phyloP scores from a whole-genome alignment of 805 yeast genomes.

The Candida nemodendra region DNA sequence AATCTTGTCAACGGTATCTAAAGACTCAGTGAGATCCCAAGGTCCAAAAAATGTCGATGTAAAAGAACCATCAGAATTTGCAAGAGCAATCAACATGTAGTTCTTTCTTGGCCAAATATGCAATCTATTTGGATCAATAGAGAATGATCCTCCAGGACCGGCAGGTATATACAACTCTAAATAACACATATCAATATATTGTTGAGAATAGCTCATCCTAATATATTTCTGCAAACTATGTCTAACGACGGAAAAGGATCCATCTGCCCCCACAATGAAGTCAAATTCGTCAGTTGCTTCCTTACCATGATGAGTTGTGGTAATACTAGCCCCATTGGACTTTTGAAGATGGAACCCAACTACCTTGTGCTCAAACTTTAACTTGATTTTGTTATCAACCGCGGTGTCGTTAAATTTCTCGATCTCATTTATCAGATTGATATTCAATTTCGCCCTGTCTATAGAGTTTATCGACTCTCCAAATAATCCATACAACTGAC shows the following conservation, averaged over 20 bases:
- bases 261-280: slow-evolving; percentile 81
- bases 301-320: slow-evolving; percentile 6
- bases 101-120: slow-evolving; percentile 92
- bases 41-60: slow-evolving; percentile 90
- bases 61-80: slow-evolving; percentile 82
- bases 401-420: slow-evolving; percentile 37
- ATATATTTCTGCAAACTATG: slow-evolving; percentile 61
- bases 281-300: slow-evolving; percentile 38
- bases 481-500: slow-evolving; percentile 74
- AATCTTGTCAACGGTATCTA: slow-evolving; percentile 41
- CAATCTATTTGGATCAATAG: slow-evolving; percentile 68
- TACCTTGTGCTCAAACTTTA: slow-evolving; percentile 59
- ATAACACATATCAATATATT: slow-evolving; percentile 81
- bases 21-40: slow-evolving; percentile 58
- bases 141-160: slow-evolving; percentile 40
- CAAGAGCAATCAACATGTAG: slow-evolving; percentile 86
- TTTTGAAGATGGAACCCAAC: slow-evolving; percentile 36
- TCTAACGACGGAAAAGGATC: slow-evolving; percentile 74
- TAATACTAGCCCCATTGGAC: slow-evolving; percentile 13
- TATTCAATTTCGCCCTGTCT: slow-evolving; percentile 70
- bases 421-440: slow-evolving; percentile 61
- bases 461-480: slow-evolving; percentile 87
- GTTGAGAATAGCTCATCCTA: slow-evolving; percentile 70
- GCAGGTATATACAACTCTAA: slow-evolving; percentile 78
- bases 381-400: slow-evolving; percentile 31